Evolutionary conservation across 345 rosid species (phyloP).

Genomic region (Citrus reticulata): DNA sequence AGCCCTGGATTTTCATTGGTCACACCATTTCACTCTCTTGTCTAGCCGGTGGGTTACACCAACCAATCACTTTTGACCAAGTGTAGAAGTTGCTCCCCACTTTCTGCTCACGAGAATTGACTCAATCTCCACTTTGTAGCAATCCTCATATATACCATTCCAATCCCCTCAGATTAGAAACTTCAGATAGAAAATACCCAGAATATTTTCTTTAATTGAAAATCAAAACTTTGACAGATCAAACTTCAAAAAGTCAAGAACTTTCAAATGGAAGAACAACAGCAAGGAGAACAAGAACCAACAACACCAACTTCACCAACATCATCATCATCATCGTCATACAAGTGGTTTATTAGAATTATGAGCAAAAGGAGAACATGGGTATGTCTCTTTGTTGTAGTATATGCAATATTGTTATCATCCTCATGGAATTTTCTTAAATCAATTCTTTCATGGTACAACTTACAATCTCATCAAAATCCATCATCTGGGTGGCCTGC

Average conservation of each 20-base stretch:
- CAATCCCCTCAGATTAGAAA: background rate
- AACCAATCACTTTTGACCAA: conserved; percentile 5
- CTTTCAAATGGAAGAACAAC: conserved; percentile 29
- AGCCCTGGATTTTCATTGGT: background rate
- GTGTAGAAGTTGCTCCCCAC: background rate
- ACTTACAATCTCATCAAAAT: conserved; percentile 25
- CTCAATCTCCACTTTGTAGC: background rate
- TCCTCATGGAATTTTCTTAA: conserved; percentile 72
- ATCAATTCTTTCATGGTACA: conserved; percentile 76
- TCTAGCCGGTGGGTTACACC: background rate
- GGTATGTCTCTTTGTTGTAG: conserved; percentile 79
- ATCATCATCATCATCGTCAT: conserved; percentile 42
- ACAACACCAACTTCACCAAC: conserved; percentile 1
- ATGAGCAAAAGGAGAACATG: conserved; percentile 97
- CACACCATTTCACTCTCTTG: background rate
- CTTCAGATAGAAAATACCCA: background rate
- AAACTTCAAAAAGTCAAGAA: background rate
- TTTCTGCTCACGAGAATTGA: background rate
- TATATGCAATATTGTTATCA: conserved; percentile 63
- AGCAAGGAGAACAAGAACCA: conserved; percentile 14
- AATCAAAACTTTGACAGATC: background rate
- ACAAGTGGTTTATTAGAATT: conserved; percentile 48
- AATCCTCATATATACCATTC: background rate
- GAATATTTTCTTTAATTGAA: background rate
- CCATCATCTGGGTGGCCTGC: conserved; percentile 60